Evolutionary conservation across 2,329 filamentous ascomycete species (phyloP).

Genomic region (Talaromyces verruculosus): DNA sequence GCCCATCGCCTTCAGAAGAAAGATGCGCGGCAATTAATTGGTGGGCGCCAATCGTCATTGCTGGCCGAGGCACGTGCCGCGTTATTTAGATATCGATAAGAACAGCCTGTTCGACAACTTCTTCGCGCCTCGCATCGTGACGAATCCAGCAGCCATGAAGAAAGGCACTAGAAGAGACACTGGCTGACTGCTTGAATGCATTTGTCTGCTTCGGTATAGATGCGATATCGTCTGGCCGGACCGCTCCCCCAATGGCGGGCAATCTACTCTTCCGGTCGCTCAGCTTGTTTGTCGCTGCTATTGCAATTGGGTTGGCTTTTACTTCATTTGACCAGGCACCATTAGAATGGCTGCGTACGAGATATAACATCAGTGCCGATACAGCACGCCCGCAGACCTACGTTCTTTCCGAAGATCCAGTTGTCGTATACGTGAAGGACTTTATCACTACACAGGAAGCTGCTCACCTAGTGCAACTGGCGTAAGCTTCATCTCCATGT

Average conservation of each 20-base stretch:
- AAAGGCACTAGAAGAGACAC: background rate
- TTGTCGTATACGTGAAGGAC: slow-evolving; percentile 56
- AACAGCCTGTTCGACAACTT: background rate
- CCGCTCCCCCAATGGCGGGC: background rate
- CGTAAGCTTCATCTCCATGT: slow-evolving; percentile 39
- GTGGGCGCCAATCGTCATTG: slow-evolving; percentile 9
- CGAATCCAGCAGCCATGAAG: background rate
- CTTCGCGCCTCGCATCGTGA: background rate
- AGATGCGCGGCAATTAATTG: slow-evolving; percentile 1
- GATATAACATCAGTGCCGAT: background rate
- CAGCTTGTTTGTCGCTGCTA: slow-evolving; percentile 5
- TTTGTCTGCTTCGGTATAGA: background rate
- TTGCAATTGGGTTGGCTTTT: slow-evolving; percentile 1
- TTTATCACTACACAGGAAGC: slow-evolving; percentile 52
- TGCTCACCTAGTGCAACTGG: slow-evolving; percentile 52
- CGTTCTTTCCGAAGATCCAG: slow-evolving; percentile 46
- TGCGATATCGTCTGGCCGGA: background rate
- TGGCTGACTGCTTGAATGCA: background rate
- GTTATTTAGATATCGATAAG: background rate
- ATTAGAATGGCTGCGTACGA: slow-evolving; percentile 2
- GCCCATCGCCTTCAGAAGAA: background rate
- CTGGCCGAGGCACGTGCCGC: slow-evolving; percentile 6
- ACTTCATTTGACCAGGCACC: background rate
- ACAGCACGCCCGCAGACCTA: slow-evolving; percentile 1
- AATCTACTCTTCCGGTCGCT: slow-evolving; percentile 7